Conservation (phyloP, 441 rosid species). For the Populus hybrid region DNA sequence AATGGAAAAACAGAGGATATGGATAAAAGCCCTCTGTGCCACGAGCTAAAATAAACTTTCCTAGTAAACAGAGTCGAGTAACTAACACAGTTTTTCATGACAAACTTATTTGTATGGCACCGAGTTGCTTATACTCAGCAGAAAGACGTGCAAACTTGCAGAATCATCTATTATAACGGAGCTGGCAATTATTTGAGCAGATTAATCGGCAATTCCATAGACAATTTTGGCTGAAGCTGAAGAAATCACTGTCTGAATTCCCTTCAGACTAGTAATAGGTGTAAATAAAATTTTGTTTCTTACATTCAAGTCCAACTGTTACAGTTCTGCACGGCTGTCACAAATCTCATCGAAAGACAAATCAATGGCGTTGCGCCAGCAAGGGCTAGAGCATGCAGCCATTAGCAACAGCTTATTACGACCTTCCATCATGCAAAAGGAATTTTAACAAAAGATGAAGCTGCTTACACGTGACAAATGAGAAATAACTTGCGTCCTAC, state of each 20-base stretch:
- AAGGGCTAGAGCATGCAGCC: not conserved
- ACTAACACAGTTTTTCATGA: too few relatives aligned
- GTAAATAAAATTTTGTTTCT: not conserved
- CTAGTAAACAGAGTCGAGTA: not conserved
- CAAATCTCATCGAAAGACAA: not conserved
- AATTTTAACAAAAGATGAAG: not conserved
- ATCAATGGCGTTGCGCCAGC: not conserved
- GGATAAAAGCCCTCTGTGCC: not conserved
- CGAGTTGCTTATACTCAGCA: not conserved
- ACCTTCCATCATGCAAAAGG: not conserved
- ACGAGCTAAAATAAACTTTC: not conserved
- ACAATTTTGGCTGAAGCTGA: not conserved
- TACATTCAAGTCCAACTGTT: not conserved
- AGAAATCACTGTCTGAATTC: not conserved
- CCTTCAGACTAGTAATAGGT: not conserved
- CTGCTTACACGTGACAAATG: not conserved
- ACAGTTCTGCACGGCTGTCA: not conserved
- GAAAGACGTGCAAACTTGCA: too few relatives aligned
- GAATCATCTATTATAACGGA: not conserved
- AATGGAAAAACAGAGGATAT: too few relatives aligned
- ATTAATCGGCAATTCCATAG: not conserved
- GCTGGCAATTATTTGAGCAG: not conserved
- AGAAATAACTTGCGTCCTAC: too few relatives aligned
- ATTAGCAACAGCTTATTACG: not conserved
- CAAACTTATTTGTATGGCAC: not conserved